Conservation (phyloP, 345 rosid genomes). For the Cardamine resedifolia region DNA sequence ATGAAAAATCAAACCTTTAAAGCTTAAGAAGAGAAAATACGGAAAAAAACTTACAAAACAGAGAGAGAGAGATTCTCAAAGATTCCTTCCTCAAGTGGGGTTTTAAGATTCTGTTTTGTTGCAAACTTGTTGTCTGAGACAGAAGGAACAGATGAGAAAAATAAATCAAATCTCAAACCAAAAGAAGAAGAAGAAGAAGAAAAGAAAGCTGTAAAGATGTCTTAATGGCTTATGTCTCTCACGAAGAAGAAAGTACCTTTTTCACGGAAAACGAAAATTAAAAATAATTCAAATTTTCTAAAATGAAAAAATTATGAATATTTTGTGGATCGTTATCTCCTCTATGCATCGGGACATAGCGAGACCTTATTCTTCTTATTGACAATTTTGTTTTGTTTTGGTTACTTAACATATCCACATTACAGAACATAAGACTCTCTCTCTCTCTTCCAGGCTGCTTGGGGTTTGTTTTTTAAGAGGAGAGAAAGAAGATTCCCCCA, state of each 20-base stretch:
- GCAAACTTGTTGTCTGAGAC: slow-evolving; percentile 35
- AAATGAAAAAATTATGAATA: slow-evolving; percentile 11
- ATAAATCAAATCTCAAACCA: slow-evolving; percentile 11
- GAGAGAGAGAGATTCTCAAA: slow-evolving; percentile 38
- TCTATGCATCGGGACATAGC: slow-evolving; percentile 29
- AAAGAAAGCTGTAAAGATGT: slow-evolving; percentile 23
- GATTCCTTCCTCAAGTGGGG: slow-evolving; percentile 39
- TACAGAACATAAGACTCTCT: slow-evolving; percentile 17
- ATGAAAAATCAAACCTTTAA: slow-evolving; percentile 17
- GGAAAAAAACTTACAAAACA: slow-evolving; percentile 37
- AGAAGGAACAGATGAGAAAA: slow-evolving; percentile 34
- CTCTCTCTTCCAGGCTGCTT: slow-evolving; percentile 36
- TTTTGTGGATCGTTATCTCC: slow-evolving; percentile 35
- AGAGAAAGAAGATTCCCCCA: slow-evolving; percentile 39
- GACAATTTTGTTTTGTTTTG: neutral
- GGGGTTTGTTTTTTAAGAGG: neutral
- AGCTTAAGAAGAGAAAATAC: slow-evolving; percentile 12
- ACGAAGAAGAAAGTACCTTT: neutral
- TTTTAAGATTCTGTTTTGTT: neutral
- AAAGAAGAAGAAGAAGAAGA: neutral
- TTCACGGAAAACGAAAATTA: slow-evolving; percentile 20
- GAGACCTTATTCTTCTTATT: neutral
- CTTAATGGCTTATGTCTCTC: slow-evolving; percentile 26
- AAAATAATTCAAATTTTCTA: neutral
- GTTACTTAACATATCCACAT: slow-evolving; percentile 4